Conservation (phyloP, 1,139 yeast genomes). For the Zygotorulaspora mrakii region DNA sequence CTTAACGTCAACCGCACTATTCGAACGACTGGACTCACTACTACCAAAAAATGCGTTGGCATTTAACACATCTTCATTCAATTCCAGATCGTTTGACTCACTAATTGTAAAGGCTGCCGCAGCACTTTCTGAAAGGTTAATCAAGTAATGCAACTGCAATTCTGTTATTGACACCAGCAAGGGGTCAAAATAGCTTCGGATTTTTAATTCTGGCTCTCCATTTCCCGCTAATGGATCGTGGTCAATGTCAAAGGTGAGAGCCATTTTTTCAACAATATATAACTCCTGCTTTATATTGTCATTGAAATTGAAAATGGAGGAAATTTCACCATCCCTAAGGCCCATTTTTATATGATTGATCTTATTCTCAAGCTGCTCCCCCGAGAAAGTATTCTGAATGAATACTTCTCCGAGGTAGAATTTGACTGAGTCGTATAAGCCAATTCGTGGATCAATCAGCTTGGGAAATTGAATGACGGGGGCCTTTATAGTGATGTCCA, state of each 20-base stretch:
- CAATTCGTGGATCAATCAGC: slow-evolving; percentile 42
- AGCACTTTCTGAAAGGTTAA: slow-evolving; percentile 54
- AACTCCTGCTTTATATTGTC: slow-evolving; percentile 48
- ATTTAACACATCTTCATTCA: slow-evolving; percentile 59
- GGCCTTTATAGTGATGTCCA: slow-evolving; percentile 69
- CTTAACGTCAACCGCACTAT: slow-evolving; percentile 10
- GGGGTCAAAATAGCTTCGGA: slow-evolving; percentile 63
- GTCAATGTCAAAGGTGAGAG: slow-evolving; percentile 59
- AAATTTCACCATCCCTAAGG: slow-evolving; percentile 62
- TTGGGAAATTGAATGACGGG: slow-evolving; percentile 83
- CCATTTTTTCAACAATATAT: slow-evolving; percentile 67
- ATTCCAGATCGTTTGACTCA: slow-evolving; percentile 33
- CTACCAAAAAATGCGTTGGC: slow-evolving; percentile 37
- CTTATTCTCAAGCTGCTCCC: slow-evolving; percentile 29
- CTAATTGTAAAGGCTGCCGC: slow-evolving; percentile 52
- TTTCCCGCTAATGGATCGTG: slow-evolving; percentile 46
- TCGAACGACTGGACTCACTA: slow-evolving; percentile 2
- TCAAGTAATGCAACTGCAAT: slow-evolving; percentile 60
- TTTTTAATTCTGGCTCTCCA: slow-evolving; percentile 49
- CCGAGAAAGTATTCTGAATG: slow-evolving; percentile 57
- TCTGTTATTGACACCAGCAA: slow-evolving; percentile 71
- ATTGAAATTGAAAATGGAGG: slow-evolving; percentile 55
- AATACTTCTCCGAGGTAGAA: slow-evolving; percentile 81
- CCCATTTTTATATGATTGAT: slow-evolving; percentile 62
- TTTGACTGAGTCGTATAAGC: slow-evolving; percentile 56